Base-by-base conservation (phyloP, 495 filamentous ascomycete genomes). In the Tuber melanosporum region DNA sequence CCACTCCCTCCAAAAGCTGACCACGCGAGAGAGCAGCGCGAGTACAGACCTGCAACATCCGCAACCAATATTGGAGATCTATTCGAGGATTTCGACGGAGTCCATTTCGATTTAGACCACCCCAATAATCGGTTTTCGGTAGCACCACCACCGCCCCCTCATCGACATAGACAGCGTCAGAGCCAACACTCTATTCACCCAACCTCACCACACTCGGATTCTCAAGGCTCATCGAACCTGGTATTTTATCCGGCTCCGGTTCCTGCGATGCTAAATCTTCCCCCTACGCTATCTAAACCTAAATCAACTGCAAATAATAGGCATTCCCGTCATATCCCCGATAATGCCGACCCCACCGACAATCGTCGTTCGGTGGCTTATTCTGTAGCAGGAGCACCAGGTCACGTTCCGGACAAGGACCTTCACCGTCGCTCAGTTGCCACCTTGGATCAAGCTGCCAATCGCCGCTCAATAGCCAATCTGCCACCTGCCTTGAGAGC, bases 221-320 rank as follows among this genome's bases (percentile, higher is more conserved):
- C 75, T 47, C 86, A 91, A 73, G 71, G 70, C 10, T 75, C 78
- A 45, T 75, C 79, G 41, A 70, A 75, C 32, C 95, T 99, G 92
- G 89, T 97, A 14, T 98, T 90, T 84, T 99, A 99, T 83, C 95
- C 95, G 20, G 95, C 95, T 5, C 95, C 93, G 19, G 95, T 99
- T 0, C 95, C 95, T 1, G 91, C 91, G 81, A 94, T 95, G 89
- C 87, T 99, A 43, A 98, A 97, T 80, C 87, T 99, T 5, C 95
- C 95, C 12, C 94, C 94, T 49, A 91, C 92, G 77, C 86, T 98
- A 52, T 97, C 94, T 0, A 92, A 93, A 84, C 87, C 89, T 45
- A 90, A 92, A 42, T 85, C 89, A 52, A 87, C 88, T 1, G 80
- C 84, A 26, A 84, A 85, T 8, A 87, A 90, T 10, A 89, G 91